These are phyloP conservation scores for Pythium rhizo-oryzae DNA, from an alignment of 352 stramenopile genomes.

Conservation along the genomic window DNA sequence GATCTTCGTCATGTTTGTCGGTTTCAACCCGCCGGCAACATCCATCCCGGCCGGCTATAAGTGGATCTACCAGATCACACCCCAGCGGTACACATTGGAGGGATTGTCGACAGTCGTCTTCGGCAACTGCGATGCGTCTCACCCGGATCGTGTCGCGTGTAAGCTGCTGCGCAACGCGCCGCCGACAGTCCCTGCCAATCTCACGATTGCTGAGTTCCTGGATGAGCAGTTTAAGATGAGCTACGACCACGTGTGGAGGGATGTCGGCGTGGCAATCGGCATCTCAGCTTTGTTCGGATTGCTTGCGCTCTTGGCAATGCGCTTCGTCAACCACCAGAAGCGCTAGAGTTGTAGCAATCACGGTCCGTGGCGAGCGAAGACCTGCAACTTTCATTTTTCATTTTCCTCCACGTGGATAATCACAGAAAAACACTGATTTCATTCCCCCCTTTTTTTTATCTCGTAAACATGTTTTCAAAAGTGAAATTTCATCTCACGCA, in stretches of 20 bases:
- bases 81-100: slow-evolving; percentile 2
- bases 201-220: slow-evolving; percentile 35
- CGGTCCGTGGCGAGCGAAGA: too few species aligned
- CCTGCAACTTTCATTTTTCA: too few species aligned
- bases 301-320: slow-evolving; percentile 32
- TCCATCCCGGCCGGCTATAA: too few species aligned
- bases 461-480: too few species aligned
- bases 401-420: too few species aligned
- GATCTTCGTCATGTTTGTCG: neutral
- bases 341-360: too few species aligned
- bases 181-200: neutral
- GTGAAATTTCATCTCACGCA: too few species aligned
- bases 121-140: neutral
- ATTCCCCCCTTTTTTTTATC: too few species aligned
- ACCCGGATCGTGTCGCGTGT: slow-evolving; percentile 1
- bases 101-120: neutral
- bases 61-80: slow-evolving; percentile 1
- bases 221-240: slow-evolving; percentile 34
- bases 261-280: slow-evolving; percentile 40
- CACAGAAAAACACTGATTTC: too few species aligned
- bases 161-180: neutral
- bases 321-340: slow-evolving; percentile 44
- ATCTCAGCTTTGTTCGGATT: slow-evolving; percentile 34
- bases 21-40: slow-evolving; percentile 3
- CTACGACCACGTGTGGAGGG: slow-evolving; percentile 34